These are phyloP conservation scores for Hymenoscyphus albidus DNA, from an alignment of 2,329 filamentous ascomycete genomes.

Conservation along the genomic window DNA sequence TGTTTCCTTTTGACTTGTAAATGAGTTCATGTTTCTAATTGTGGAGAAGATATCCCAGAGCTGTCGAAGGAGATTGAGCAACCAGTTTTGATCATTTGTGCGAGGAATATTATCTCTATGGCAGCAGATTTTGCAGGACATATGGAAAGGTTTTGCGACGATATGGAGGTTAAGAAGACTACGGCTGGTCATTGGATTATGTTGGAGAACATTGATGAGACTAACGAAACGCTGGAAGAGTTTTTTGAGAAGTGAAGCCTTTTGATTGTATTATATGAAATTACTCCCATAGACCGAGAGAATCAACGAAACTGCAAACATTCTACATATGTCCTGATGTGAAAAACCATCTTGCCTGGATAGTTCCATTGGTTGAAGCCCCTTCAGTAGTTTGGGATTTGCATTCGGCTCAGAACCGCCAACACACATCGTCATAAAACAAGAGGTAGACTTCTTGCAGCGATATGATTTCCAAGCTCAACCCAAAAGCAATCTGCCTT, in stretches of 20 bases:
- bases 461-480: no score
- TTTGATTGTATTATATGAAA: neutral
- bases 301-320: no score
- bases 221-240: slow-evolving; percentile 7
- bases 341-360: no score
- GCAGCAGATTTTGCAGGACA: slow-evolving; percentile 17
- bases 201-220: slow-evolving; percentile 20
- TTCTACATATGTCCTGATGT: no score
- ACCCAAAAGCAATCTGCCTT: no score
- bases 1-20: neutral
- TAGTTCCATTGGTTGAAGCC: no score
- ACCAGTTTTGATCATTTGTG: slow-evolving; percentile 15
- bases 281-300: no score
- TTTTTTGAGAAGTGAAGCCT: neutral
- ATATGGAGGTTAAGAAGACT: slow-evolving; percentile 11
- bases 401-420: no score
- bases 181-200: slow-evolving; percentile 23
- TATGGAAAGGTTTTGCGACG: slow-evolving; percentile 14
- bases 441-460: no score
- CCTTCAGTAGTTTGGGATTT: no score
- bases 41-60: slow-evolving; percentile 17
- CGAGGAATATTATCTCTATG: slow-evolving; percentile 17
- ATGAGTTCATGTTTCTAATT: neutral
- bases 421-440: no score
- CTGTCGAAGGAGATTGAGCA: slow-evolving; percentile 12